A percentile compares a stretch with the other conserved stretches of the same genome.
Conservation (phyloP, 495 filamentous ascomycete species). For the Penicillium fimorum region DNA sequence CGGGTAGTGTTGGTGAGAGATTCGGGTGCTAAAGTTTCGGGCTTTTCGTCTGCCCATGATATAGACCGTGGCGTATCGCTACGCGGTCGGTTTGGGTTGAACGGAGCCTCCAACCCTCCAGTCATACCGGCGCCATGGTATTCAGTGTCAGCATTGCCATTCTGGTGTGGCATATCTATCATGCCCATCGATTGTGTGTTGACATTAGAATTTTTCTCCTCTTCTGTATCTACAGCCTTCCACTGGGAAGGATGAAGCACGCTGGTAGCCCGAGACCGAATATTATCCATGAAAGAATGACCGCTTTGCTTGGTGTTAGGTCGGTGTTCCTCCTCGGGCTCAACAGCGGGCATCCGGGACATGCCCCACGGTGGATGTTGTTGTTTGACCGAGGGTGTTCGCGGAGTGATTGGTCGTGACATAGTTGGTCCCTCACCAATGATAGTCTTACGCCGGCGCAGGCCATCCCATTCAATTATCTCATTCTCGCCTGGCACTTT, state of each 20-base stretch:
- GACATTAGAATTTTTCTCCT: constrained; percentile 20
- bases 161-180: constrained; percentile 22
- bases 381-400: constrained; percentile 44
- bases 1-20: constrained; percentile 34
- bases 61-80: constrained; percentile 41
- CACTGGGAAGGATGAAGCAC: constrained; percentile 34
- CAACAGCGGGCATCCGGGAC: constrained; percentile 73
- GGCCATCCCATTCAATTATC: constrained; percentile 87
- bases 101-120: constrained; percentile 18
- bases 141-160: constrained; percentile 48
- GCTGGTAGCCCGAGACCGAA: constrained; percentile 51
- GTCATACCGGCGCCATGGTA: constrained; percentile 26
- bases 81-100: constrained; percentile 23
- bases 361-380: constrained; percentile 84
- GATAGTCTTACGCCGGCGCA: constrained; percentile 78
- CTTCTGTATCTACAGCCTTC: constrained; percentile 33
- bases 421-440: constrained; percentile 48
- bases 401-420: constrained; percentile 29
- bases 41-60: constrained; percentile 27
- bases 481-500: constrained; percentile 74
- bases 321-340: constrained; percentile 40
- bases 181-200: constrained; percentile 6
- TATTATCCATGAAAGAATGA: constrained; percentile 54
- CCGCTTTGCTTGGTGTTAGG: constrained; percentile 35
- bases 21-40: constrained; percentile 28